Percentiles rank a stretch among this genome's conserved stretches.
phyloP scores from a whole-genome alignment of 2,329 filamentous ascomycete species.

The Sporothrix pallida region DNA sequence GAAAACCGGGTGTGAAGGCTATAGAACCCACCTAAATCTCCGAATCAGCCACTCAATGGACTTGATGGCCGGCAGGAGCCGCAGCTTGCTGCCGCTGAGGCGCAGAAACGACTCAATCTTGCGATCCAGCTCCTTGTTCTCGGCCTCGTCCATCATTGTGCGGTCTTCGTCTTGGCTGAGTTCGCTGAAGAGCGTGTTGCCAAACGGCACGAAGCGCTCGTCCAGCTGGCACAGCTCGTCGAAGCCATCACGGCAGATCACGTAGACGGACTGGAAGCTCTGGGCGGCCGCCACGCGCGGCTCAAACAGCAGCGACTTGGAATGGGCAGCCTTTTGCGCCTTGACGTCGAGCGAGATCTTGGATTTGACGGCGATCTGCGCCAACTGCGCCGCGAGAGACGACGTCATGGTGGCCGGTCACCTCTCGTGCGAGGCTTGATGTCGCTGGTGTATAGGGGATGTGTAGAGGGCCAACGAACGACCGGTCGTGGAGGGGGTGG shows the following conservation, averaged over 20 bases:
- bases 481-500: not conserved
- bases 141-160: constrained; percentile 76
- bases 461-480: not conserved
- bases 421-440: not conserved
- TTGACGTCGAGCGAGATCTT: constrained; percentile 91
- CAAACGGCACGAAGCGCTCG: constrained; percentile 74
- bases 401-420: constrained; percentile 46
- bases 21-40: constrained; percentile 73
- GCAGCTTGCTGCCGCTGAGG: constrained; percentile 74
- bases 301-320: constrained; percentile 94
- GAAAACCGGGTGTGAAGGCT: constrained; percentile 23
- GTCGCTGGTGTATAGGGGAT: not conserved
- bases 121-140: constrained; percentile 81
- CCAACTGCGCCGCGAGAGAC: constrained; percentile 89
- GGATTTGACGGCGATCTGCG: constrained; percentile 86
- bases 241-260: constrained; percentile 86
- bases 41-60: constrained; percentile 93
- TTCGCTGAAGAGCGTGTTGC: constrained; percentile 84
- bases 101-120: constrained; percentile 83
- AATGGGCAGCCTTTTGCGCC: constrained; percentile 88
- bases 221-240: constrained; percentile 91
- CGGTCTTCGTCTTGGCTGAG: constrained; percentile 91
- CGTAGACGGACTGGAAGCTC: constrained; percentile 86
- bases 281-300: constrained; percentile 82
- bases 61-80: constrained; percentile 87